These are phyloP conservation scores for Tetratostichococcus sp. DNA, from an alignment of 139 green algal species.

Conservation along the genomic window DNA sequence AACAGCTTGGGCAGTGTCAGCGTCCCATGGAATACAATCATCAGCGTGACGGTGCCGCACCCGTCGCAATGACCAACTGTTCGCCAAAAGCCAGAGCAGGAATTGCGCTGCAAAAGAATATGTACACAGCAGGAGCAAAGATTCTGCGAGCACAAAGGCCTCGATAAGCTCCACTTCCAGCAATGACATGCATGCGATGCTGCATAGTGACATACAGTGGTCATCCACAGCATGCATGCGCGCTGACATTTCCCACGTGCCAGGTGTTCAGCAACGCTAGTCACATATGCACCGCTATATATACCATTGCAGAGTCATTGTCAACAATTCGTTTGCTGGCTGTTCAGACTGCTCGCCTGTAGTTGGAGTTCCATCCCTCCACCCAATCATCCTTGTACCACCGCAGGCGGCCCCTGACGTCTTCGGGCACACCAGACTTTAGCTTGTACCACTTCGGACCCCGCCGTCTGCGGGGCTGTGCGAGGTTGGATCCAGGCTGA, in stretches of 20 bases:
- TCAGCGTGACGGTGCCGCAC: slow-evolving; percentile 13
- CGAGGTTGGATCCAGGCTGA: too few species aligned
- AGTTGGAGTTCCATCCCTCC: slow-evolving; percentile 34
- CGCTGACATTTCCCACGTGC: too few species aligned
- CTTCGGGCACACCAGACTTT: slow-evolving; percentile 23
- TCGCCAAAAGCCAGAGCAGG: slow-evolving; percentile 84
- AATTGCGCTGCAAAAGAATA: slow-evolving; percentile 78
- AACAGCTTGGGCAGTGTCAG: too few species aligned
- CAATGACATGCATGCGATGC: too few species aligned
- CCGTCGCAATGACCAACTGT: slow-evolving; percentile 62
- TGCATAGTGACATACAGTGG: too few species aligned
- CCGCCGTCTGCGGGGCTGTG: too few species aligned
- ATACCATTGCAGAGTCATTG: too few species aligned
- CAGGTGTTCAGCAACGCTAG: too few species aligned
- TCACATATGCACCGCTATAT: too few species aligned
- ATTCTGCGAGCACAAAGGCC: slow-evolving; percentile 40
- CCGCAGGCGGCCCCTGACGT: slow-evolving; percentile 20
- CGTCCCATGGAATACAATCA: neutral
- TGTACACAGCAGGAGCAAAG: slow-evolving; percentile 73
- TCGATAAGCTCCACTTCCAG: too few species aligned
- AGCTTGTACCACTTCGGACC: slow-evolving; percentile 1
- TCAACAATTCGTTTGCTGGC: too few species aligned
- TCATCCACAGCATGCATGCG: too few species aligned
- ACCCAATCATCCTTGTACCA: slow-evolving; percentile 54
- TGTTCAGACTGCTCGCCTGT: slow-evolving; percentile 20